These are phyloP conservation scores for Gonapodya prolifera DNA, from an alignment of 192 early-diverging fungal species.

Conservation along the genomic window DNA sequence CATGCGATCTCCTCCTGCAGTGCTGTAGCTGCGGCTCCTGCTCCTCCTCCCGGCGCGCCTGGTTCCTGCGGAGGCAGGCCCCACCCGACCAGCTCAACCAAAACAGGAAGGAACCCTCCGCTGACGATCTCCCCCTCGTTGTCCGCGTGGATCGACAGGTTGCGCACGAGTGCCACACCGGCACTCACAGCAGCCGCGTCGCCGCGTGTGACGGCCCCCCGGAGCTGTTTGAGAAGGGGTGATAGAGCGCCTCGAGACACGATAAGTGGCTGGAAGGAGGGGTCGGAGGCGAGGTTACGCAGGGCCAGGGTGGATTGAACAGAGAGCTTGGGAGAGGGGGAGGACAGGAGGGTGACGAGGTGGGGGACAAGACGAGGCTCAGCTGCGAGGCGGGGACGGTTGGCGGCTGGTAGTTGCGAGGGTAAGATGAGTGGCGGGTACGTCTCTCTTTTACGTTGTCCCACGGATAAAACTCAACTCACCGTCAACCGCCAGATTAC, in stretches of 20 bases:
- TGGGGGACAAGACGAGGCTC: conserved; percentile 61
- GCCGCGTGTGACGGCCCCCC: conserved; percentile 61
- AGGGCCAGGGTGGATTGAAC: conserved; percentile 79
- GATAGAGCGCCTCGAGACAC: conserved; percentile 62
- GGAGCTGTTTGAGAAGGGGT: conserved; percentile 55
- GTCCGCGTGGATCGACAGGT: conserved; percentile 74
- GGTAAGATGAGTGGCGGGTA: neutral
- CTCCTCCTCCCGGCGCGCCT: neutral
- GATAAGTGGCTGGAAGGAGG: conserved; percentile 74
- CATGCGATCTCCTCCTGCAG: conserved; percentile 76
- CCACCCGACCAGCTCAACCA: conserved; percentile 47
- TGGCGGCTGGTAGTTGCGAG: conserved; percentile 19
- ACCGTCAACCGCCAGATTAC: conserved; percentile 78
- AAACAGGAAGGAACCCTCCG: conserved; percentile 56
- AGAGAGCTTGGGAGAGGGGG: conserved; percentile 68
- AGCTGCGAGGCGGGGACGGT: too few species aligned
- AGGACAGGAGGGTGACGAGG: conserved; percentile 63
- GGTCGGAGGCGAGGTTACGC: conserved; percentile 75
- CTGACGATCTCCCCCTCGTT: conserved; percentile 78
- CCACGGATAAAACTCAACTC: conserved; percentile 15
- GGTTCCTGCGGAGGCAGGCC: conserved; percentile 8
- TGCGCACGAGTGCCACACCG: conserved; percentile 76
- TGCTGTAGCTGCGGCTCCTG: conserved; percentile 5
- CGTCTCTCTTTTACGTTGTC: conserved; percentile 42
- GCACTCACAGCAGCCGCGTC: too few species aligned